These are phyloP conservation scores for Austroboletus festivus DNA, from an alignment of 768 basidiomycete species.

Conservation along the genomic window DNA sequence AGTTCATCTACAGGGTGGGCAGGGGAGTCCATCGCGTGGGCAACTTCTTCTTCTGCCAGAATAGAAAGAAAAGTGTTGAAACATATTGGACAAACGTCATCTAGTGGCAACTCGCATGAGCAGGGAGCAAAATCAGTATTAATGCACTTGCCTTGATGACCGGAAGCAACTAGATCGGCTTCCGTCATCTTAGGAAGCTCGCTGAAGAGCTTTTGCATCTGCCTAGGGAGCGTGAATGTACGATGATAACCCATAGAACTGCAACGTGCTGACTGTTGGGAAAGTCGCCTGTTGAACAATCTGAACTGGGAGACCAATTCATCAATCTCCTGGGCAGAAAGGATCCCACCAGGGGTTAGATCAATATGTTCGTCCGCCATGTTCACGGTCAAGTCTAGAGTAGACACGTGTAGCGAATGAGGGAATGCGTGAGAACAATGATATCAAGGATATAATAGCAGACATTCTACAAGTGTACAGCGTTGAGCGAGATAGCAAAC, in stretches of 20 bases:
- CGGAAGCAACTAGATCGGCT: conserved; percentile 43
- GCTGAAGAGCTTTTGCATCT: conserved; percentile 39
- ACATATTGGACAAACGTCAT: conserved; percentile 74
- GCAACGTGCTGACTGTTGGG: conserved; percentile 24
- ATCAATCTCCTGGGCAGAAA: conserved; percentile 30
- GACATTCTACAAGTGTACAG: conserved; percentile 23
- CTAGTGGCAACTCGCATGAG: conserved; percentile 34
- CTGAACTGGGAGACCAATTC: conserved; percentile 31
- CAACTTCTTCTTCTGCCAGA: conserved; percentile 72
- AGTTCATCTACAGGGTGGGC: conserved; percentile 66
- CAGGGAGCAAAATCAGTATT: neutral
- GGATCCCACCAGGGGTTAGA: neutral
- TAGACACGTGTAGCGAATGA: conserved; percentile 6
- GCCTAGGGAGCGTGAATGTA: conserved; percentile 22
- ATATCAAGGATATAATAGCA: conserved; percentile 23
- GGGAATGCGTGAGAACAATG: conserved; percentile 28
- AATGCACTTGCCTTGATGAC: conserved; percentile 41
- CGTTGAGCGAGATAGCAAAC: conserved; percentile 31
- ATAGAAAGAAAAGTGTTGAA: conserved; percentile 64
- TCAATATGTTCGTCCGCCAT: conserved; percentile 24
- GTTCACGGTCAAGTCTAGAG: neutral
- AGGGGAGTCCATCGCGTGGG: conserved; percentile 74
- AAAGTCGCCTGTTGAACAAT: conserved; percentile 23
- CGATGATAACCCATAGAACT: neutral
- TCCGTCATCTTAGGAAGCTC: conserved; percentile 52